Base-by-base conservation (phyloP, 208 protist species). In the Sergeia podlipaevii region DNA sequence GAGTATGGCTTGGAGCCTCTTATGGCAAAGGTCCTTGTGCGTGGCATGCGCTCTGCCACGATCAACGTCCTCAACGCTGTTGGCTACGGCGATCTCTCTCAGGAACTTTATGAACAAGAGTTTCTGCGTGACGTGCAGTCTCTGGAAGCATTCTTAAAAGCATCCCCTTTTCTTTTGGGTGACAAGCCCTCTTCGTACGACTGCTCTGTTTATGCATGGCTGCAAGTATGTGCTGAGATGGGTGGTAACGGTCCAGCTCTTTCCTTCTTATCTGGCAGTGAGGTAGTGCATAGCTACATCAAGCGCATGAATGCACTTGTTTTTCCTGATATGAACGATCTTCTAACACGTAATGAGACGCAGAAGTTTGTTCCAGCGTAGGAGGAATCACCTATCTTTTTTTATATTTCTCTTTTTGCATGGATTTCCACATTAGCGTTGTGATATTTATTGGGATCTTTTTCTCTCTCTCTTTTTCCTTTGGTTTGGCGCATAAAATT, bases 81-180 rank as follows among this genome's bases (percentile, higher is more conserved):
- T 5, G 76, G 77, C 49, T 80, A 86, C 45, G 68, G 65, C 33
- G 65, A 74, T 20, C 55, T 86, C 5, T 50, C 54, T 21, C 32
- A 80, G 45, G 66, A 67, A 20, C 48, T 79, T 43, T 86, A 85
- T 68, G 66, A 70, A 49, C 44, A 57, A 42, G 69, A 80, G 54
- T 81, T 90, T 50, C 51, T 90, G 23, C 72, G 68, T 27, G 82
- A 83, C 23, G 56, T 86, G 53, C 60, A 84, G 52, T 65, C 71
- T 32, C 50, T 90, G 0, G 82, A 90, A 51, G 48, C 62, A 15
- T 68, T 85, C 27, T 45, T 86, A 2, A 44, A 44, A 3, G 45
- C 21, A 7, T 47, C 39, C 11, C 32, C 51, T 11, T 77, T 71
- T 46, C 21, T 71, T 4, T 59, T 77, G 32, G 70, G 70, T 20